Conservation (phyloP, 129 eudicot genomes). For the Flaveria trinervia region DNA sequence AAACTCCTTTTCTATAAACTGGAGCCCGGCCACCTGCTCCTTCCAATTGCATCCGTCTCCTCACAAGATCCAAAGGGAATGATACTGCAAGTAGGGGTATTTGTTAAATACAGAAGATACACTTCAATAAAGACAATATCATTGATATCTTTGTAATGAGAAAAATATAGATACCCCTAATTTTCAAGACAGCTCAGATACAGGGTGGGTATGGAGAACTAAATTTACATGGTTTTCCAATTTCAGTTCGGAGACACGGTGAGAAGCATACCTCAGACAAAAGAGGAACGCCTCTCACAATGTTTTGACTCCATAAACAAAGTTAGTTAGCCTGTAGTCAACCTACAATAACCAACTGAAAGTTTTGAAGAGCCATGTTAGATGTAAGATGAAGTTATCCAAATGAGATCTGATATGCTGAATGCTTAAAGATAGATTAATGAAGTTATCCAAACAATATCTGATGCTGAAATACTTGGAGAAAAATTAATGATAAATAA, state of each 20-base stretch:
- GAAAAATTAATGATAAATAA: constrained; percentile 21
- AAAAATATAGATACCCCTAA: not conserved
- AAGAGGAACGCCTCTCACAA: constrained; percentile 68
- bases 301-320: constrained; percentile 56
- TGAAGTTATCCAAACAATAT: constrained; percentile 34
- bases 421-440: not conserved
- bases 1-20: constrained; percentile 68
- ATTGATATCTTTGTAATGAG: not conserved
- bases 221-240: constrained; percentile 4
- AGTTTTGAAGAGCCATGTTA: constrained; percentile 51
- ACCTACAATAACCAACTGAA: constrained; percentile 67
- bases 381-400: constrained; percentile 34
- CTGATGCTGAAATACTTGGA: constrained; percentile 25
- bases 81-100: constrained; percentile 51
- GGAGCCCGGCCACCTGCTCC: constrained; percentile 90
- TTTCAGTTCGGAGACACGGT: constrained; percentile 44
- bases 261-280: constrained; percentile 84
- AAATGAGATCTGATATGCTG: constrained; percentile 29
- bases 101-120: constrained; percentile 7
- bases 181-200: constrained; percentile 20
- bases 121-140: constrained; percentile 5
- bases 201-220: constrained; percentile 8
- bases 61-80: constrained; percentile 91
- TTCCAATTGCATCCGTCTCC: constrained; percentile 91
- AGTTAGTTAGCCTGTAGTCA: constrained; percentile 57